Evolutionary conservation across 208 protist genomes (phyloP).

Genomic region (Acanthamoeba rhysodes): DNA sequence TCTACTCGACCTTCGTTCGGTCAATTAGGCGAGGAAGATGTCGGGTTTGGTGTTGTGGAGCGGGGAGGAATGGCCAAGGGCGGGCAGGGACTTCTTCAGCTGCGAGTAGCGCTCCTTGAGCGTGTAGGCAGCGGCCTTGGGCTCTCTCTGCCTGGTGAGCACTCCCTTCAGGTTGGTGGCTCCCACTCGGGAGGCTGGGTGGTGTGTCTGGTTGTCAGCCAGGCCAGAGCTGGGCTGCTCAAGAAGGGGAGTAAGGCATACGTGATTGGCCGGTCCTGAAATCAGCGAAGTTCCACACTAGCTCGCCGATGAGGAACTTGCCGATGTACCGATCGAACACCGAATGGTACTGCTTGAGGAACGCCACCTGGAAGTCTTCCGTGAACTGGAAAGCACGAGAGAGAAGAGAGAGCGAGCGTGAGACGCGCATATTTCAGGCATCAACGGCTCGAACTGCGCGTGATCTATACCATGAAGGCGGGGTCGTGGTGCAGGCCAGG

Average conservation of each 20-base stretch:
- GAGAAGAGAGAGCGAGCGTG: not conserved
- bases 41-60: not conserved
- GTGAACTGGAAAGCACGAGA: constrained; percentile 6
- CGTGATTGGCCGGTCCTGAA: constrained; percentile 23
- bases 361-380: constrained; percentile 28
- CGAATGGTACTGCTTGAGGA: constrained; percentile 29
- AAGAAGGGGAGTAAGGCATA: not conserved
- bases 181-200: not conserved
- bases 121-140: constrained; percentile 23
- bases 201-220: not conserved
- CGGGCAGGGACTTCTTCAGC: not conserved
- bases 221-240: too few relatives aligned
- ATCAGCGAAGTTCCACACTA: constrained; percentile 44
- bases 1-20: too few relatives aligned
- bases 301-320: constrained; percentile 55
- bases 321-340: constrained; percentile 37
- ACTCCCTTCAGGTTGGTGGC: constrained; percentile 12
- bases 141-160: not conserved
- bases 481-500: constrained; percentile 31
- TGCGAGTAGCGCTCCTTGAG: constrained; percentile 29
- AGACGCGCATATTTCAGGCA: not conserved
- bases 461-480: not conserved
- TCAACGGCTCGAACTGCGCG: not conserved
- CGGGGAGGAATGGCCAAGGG: not conserved
- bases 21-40: not conserved